phyloP scores from a whole-genome alignment of 441 rosid species.

The Pelargonium fulgidum region DNA sequence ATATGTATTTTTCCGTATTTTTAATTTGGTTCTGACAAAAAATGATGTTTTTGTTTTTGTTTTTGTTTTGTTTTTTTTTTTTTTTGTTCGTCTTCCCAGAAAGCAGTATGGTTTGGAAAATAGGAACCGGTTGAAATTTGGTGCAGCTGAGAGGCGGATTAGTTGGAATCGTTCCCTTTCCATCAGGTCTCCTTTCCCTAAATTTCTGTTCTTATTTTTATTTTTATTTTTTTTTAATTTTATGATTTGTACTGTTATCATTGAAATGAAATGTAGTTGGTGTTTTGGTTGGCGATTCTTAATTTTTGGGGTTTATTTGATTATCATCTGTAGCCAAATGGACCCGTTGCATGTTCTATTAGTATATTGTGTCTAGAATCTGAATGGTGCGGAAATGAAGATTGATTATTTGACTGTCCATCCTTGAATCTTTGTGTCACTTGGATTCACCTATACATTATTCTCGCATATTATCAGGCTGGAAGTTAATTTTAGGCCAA shows the following conservation, averaged over 20 bases:
- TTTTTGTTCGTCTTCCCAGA: slow-evolving; percentile 17
- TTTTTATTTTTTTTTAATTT: too few species aligned
- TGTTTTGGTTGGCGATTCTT: background rate
- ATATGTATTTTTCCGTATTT: too few species aligned
- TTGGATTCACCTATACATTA: background rate
- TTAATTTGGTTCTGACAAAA: background rate
- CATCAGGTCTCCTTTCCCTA: slow-evolving; percentile 41
- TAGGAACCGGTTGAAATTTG: slow-evolving; percentile 45
- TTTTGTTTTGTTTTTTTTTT: slow-evolving; percentile 3
- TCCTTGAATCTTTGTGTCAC: too few species aligned
- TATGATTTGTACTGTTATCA: background rate
- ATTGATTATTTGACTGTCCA: background rate
- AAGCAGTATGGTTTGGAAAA: slow-evolving; percentile 21
- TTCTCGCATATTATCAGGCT: background rate
- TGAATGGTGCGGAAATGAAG: background rate
- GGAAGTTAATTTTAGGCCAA: background rate
- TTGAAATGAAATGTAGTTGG: background rate
- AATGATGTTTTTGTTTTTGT: too few species aligned
- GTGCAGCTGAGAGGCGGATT: slow-evolving; percentile 43
- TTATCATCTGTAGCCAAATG: slow-evolving; percentile 2
- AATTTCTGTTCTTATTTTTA: background rate
- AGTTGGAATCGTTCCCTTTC: slow-evolving; percentile 92
- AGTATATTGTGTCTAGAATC: background rate
- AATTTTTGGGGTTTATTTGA: background rate
- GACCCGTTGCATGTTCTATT: background rate